phyloP scores from a whole-genome alignment of 371 early-diverging fungal genomes.

The Syncephalastrum contaminatum region DNA sequence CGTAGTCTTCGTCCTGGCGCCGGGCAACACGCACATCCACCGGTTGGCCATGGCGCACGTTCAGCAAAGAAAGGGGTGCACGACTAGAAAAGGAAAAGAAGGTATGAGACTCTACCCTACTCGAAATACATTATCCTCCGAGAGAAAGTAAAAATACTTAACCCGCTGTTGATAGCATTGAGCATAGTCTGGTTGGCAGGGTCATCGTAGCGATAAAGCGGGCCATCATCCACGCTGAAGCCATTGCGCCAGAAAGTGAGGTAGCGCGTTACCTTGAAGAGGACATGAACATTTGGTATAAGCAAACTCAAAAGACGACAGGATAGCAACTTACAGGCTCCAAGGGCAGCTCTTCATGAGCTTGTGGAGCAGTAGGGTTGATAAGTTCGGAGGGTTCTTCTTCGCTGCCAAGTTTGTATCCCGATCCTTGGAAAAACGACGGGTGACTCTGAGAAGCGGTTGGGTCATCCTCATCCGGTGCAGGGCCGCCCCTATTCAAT shows the following conservation, averaged over 20 bases:
- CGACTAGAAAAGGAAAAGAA: conserved; percentile 45
- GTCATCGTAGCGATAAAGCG: conserved; percentile 78
- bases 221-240: conserved; percentile 94
- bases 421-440: conserved; percentile 61
- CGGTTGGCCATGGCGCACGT: conserved; percentile 88
- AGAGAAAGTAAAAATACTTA: conserved; percentile 27
- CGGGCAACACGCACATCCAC: conserved; percentile 89
- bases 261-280: conserved; percentile 55
- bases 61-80: conserved; percentile 81
- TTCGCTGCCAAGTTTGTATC: conserved; percentile 68
- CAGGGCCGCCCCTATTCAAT: conserved; percentile 49
- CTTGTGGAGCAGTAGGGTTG: conserved; percentile 9
- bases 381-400: conserved; percentile 55
- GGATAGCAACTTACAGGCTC: conserved; percentile 33
- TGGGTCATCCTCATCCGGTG: conserved; percentile 43
- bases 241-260: conserved; percentile 96
- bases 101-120: not conserved
- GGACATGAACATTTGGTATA: not conserved
- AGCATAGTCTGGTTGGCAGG: conserved; percentile 86
- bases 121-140: not conserved
- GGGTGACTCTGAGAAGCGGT: conserved; percentile 35
- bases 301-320: not conserved
- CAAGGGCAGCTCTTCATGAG: conserved; percentile 18
- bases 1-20: conserved; percentile 84
- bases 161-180: conserved; percentile 86